Conservation (phyloP, 2,329 filamentous ascomycete genomes). For the Alternaria sp. region DNA sequence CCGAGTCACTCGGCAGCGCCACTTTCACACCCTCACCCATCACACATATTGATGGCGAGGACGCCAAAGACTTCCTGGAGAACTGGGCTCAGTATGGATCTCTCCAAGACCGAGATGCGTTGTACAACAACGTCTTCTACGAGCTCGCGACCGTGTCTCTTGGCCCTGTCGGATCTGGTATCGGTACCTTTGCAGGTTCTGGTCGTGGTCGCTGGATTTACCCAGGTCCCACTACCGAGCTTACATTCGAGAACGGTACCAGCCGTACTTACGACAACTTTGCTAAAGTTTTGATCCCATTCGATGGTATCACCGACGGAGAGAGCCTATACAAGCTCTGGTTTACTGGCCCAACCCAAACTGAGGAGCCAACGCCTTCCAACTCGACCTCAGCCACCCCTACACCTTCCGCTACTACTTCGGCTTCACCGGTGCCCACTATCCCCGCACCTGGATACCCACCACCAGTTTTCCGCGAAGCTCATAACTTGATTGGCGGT, state of each 20-base stretch:
- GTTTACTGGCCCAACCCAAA: conserved; percentile 38
- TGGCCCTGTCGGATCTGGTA: conserved; percentile 51
- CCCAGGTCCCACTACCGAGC: conserved; percentile 54
- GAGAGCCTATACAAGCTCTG: conserved; percentile 52
- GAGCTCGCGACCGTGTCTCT: conserved; percentile 55
- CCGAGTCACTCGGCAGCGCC: conserved; percentile 52
- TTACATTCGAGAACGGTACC: conserved; percentile 58
- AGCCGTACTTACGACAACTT: conserved; percentile 53
- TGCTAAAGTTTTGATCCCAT: conserved; percentile 53
- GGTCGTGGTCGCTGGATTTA: conserved; percentile 55
- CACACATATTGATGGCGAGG: conserved; percentile 64
- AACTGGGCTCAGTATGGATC: conserved; percentile 58
- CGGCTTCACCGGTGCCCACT: conserved; percentile 25
- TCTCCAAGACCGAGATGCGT: conserved; percentile 66
- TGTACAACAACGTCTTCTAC: conserved; percentile 63
- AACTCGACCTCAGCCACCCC: conserved; percentile 33
- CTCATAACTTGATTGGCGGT: conserved; percentile 56
- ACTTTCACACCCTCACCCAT: conserved; percentile 60
- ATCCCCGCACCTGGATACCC: conserved; percentile 56
- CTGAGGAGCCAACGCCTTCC: conserved; percentile 21
- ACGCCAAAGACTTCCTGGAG: conserved; percentile 61
- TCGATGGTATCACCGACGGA: conserved; percentile 55
- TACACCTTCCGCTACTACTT: conserved; percentile 23
- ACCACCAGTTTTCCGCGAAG: conserved; percentile 53
- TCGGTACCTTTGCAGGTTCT: conserved; percentile 57